These are phyloP conservation scores for Fomes fomentarius DNA, from an alignment of 1,284 basidiomycete genomes.

Conservation along the genomic window DNA sequence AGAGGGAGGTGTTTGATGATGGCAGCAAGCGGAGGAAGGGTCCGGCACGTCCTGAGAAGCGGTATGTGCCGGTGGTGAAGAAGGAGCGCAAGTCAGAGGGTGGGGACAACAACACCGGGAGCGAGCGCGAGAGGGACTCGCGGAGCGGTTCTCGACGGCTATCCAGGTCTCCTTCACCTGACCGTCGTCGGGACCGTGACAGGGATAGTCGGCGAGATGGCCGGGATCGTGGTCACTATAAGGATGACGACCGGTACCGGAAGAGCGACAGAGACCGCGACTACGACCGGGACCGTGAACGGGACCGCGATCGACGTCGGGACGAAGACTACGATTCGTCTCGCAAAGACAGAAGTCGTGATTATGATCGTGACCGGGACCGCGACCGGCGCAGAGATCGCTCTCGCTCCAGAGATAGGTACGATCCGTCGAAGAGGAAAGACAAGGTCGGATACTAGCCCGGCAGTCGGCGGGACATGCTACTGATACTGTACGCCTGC, in stretches of 20 bases:
- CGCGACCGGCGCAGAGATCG: slow-evolving; percentile 9
- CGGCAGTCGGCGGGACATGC: no score
- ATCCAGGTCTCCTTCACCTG: slow-evolving; percentile 35
- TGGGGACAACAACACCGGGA: slow-evolving; percentile 27
- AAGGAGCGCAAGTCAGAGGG: slow-evolving; percentile 44
- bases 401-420: slow-evolving; percentile 18
- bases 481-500: neutral
- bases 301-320: slow-evolving; percentile 17
- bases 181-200: slow-evolving; percentile 35
- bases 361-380: slow-evolving; percentile 7
- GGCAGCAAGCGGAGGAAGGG: slow-evolving; percentile 54
- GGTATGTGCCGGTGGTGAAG: slow-evolving; percentile 78
- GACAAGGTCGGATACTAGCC: slow-evolving; percentile 16
- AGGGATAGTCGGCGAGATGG: slow-evolving; percentile 29
- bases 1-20: slow-evolving; percentile 69
- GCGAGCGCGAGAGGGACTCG: slow-evolving; percentile 28
- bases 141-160: slow-evolving; percentile 27
- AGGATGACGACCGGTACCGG: slow-evolving; percentile 26
- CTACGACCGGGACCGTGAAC: slow-evolving; percentile 27
- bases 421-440: slow-evolving; percentile 17
- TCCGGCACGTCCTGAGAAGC: slow-evolving; percentile 56
- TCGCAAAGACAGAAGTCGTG: slow-evolving; percentile 2
- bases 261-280: slow-evolving; percentile 35
- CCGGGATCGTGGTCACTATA: slow-evolving; percentile 14
- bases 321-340: slow-evolving; percentile 12